A percentile compares a stretch with the other conserved stretches of the same genome.
Evolutionary conservation across 2,329 filamentous ascomycete species (phyloP).

Genomic region (Fusarium nematophilum): DNA sequence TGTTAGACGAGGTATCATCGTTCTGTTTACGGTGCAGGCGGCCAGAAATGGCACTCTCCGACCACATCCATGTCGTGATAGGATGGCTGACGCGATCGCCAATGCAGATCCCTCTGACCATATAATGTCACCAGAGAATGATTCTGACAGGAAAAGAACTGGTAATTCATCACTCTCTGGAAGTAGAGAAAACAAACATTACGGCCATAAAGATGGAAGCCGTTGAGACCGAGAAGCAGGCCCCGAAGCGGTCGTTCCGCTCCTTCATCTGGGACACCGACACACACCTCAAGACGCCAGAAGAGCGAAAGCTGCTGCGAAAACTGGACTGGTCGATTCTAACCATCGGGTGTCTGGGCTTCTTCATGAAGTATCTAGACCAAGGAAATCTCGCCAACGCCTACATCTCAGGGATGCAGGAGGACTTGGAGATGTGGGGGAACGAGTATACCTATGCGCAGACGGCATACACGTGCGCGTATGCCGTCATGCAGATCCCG

Average conservation of each 20-base stretch:
- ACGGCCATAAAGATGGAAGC: neutral
- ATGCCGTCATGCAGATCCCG: neutral
- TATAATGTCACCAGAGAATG: no score
- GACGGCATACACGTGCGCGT: neutral
- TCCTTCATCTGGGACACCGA: slow-evolving; percentile 20
- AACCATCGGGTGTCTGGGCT: slow-evolving; percentile 1
- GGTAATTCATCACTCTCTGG: no score
- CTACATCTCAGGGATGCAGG: slow-evolving; percentile 6
- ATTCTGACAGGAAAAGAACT: no score
- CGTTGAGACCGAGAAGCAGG: neutral
- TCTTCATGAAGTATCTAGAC: slow-evolving; percentile 14
- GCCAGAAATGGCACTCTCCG: no score
- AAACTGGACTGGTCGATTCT: slow-evolving; percentile 16
- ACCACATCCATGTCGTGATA: no score
- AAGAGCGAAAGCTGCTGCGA: slow-evolving; percentile 13
- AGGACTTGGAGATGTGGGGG: neutral
- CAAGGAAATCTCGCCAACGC: slow-evolving; percentile 4
- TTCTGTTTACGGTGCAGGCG: no score
- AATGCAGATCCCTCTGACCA: no score
- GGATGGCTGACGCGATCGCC: no score
- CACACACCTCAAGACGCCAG: slow-evolving; percentile 9
- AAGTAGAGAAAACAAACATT: no score
- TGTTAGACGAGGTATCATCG: no score
- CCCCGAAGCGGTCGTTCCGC: neutral
- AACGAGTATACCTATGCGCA: slow-evolving; percentile 3